Evolutionary conservation across 73 alveolate species (phyloP).

Genomic region (Paramecium bursaria): DNA sequence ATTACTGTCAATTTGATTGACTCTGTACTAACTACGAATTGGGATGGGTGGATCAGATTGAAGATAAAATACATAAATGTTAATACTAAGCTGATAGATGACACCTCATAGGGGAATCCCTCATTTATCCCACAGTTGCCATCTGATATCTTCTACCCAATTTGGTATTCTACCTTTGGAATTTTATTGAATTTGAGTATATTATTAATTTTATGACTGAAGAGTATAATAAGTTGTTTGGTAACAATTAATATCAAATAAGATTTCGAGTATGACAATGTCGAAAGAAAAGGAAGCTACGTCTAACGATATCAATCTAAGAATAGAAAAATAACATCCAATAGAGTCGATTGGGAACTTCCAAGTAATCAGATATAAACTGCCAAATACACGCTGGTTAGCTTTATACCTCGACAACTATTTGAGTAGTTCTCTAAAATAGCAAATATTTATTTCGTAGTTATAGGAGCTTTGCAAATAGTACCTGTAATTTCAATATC

Average conservation of each 20-base stretch:
- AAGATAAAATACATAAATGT: too few species aligned
- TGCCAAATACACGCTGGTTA: slow-evolving; percentile 74
- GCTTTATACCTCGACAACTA: slow-evolving; percentile 86
- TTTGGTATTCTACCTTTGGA: slow-evolving; percentile 40
- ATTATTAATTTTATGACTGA: too few species aligned
- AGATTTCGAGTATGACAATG: slow-evolving; percentile 63
- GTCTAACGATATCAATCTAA: slow-evolving; percentile 50
- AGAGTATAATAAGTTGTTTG: too few species aligned
- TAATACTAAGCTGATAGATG: too few species aligned
- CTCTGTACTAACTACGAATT: too few species aligned
- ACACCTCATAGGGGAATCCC: too few species aligned
- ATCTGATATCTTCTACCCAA: slow-evolving; percentile 42
- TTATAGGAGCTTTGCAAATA: slow-evolving; percentile 71
- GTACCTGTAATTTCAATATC: slow-evolving; percentile 89
- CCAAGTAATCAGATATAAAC: slow-evolving; percentile 74
- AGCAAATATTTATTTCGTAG: slow-evolving; percentile 94
- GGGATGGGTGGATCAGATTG: too few species aligned
- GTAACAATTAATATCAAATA: too few species aligned
- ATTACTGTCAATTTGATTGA: too few species aligned
- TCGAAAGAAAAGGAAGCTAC: slow-evolving; percentile 30
- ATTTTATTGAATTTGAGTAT: too few species aligned
- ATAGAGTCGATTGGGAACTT: slow-evolving; percentile 55
- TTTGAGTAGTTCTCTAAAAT: slow-evolving; percentile 86
- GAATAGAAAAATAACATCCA: slow-evolving; percentile 68
- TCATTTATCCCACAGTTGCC: slow-evolving; percentile 34